Evolutionary conservation across 2,329 filamentous ascomycete genomes (phyloP), one percentile per base, ranked within the genome.

Genomic region (Curvularia sp.): DNA sequence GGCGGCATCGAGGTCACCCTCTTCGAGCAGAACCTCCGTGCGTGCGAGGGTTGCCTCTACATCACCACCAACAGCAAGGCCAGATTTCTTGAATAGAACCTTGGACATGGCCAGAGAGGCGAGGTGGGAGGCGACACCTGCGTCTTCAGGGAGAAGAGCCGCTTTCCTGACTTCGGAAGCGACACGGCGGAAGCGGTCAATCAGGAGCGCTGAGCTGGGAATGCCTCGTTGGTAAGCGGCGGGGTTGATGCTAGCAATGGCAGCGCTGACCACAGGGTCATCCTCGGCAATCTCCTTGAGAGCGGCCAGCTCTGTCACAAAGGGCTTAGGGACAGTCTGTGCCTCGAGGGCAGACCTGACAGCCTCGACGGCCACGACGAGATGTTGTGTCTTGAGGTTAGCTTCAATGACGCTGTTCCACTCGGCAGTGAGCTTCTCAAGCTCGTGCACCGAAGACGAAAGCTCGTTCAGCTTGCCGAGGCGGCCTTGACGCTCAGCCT

Each of bases 231-330:
- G 95, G 82, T 99, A 99, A 20, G 95, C 92, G 10, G 86, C 83
- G 3, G 95, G 95, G 82, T 96, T 96, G 79, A 99, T 96, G 30
- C 93, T 96, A n/a, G 91, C 90, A 70, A 99, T 96, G 59, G 95
- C 95, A 4, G 94, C 94, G 68, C 92, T 89, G 60, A 99, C 92
- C 5, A 98, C 90, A 0, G 91, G 82, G 75, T 97, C 91, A 51
- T 92, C 90, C 30, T 86, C 85, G 4, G 92, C 92, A 67, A 97
- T 91, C 78, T 97, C 93, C 81, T 97, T 97, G 55, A 99, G 86
- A 3, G 95, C 95, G 20, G 96, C 92, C 13, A 99, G 88, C 81
- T 99, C 95, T 62, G 89, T 88, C 72, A 97, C 86, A 77, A 99
- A 99, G 4, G 95, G 95, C 42, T 87, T 86, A 20, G 94, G 91